phyloP scores from a whole-genome alignment of 2,329 filamentous ascomycete genomes.

The Pseudopithomyces maydicus region DNA sequence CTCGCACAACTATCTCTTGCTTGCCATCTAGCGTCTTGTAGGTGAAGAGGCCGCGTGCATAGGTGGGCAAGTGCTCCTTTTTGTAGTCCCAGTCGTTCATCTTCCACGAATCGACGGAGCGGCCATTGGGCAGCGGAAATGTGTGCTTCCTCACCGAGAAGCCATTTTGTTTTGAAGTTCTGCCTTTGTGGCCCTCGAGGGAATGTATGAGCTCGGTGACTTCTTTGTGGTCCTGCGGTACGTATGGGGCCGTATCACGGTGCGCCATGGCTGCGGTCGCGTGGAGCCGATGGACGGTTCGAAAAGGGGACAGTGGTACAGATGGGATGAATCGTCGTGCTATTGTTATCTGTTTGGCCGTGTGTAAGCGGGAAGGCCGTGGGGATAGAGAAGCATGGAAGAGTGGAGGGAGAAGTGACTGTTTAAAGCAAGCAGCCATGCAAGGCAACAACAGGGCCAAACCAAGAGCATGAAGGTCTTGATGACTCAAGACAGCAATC shows the following conservation, averaged over 20 bases:
- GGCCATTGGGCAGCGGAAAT: slow-evolving; percentile 69
- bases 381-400: slow-evolving; percentile 9
- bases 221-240: slow-evolving; percentile 70
- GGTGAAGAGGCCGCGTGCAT: slow-evolving; percentile 95
- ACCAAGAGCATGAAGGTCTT: slow-evolving; percentile 2
- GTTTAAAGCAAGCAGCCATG: slow-evolving; percentile 21
- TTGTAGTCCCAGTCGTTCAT: slow-evolving; percentile 98
- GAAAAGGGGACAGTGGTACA: neutral
- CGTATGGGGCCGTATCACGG: slow-evolving; percentile 62
- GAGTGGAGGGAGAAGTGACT: slow-evolving; percentile 13
- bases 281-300: slow-evolving; percentile 11
- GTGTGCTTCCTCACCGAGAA: slow-evolving; percentile 82
- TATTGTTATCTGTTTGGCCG: slow-evolving; percentile 17
- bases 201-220: slow-evolving; percentile 68
- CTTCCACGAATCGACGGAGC: slow-evolving; percentile 86
- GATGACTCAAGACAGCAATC: slow-evolving; percentile 15
- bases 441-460: slow-evolving; percentile 18
- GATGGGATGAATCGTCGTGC: neutral
- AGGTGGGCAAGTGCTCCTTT: slow-evolving; percentile 80
- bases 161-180: slow-evolving; percentile 51
- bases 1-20: slow-evolving; percentile 81
- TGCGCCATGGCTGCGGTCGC: slow-evolving; percentile 55
- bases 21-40: slow-evolving; percentile 67
- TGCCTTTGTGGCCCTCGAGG: slow-evolving; percentile 63
- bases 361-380: slow-evolving; percentile 19